Conservation (phyloP, 495 filamentous ascomycete species). For the Rhypophila decipiens region DNA sequence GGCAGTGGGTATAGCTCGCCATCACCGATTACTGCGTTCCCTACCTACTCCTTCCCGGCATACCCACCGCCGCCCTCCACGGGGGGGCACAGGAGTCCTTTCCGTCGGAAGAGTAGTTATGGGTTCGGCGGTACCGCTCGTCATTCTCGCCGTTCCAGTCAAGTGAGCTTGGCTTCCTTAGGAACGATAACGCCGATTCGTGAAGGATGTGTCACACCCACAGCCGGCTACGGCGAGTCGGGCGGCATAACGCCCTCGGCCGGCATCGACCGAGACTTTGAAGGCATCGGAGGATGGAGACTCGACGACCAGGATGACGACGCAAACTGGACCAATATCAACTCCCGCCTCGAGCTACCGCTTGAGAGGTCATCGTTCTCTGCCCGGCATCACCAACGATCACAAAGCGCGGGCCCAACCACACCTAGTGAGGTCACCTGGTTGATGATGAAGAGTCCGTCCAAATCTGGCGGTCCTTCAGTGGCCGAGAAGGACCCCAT, state of each 20-base stretch:
- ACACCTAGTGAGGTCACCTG: constrained; percentile 15
- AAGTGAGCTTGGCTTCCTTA: constrained; percentile 16
- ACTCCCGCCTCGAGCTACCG: constrained; percentile 65
- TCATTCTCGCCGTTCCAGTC: constrained; percentile 30
- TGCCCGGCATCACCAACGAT: constrained; percentile 27
- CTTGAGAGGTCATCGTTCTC: constrained; percentile 51
- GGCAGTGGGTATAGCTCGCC: constrained; percentile 9
- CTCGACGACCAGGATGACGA: constrained; percentile 54
- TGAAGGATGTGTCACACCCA: constrained; percentile 12
- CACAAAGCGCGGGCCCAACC: constrained; percentile 26
- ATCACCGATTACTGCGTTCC: constrained; percentile 11
- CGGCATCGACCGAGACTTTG: constrained; percentile 62
- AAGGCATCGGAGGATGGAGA: constrained; percentile 81
- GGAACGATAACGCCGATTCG: constrained; percentile 27
- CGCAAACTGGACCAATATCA: constrained; percentile 65
- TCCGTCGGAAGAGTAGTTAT: constrained; percentile 18
- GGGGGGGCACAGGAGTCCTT: constrained; percentile 5
- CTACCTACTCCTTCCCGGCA: background rate
- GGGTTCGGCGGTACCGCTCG: constrained; percentile 29
- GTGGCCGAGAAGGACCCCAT: no score
- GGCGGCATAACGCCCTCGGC: constrained; percentile 31
- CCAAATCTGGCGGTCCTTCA: no score
- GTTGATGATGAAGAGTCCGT: constrained; percentile 24
- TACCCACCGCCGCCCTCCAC: background rate
- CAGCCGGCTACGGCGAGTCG: constrained; percentile 15